Conservation (phyloP, 2,329 filamentous ascomycete genomes). For the Ambrosiella beaveri region DNA sequence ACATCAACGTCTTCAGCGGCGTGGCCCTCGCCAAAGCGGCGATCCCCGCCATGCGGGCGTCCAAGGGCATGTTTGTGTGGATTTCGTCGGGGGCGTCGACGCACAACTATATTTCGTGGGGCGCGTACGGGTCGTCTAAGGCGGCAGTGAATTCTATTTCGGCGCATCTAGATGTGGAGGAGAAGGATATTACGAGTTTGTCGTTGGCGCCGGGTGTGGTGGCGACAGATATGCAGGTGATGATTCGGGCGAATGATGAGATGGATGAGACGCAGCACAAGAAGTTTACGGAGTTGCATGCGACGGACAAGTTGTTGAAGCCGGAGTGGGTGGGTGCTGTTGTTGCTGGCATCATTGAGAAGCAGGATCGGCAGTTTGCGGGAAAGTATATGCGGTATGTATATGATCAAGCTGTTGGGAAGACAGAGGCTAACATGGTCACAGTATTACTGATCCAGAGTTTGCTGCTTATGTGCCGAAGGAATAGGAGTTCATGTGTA, state of each 20-base stretch:
- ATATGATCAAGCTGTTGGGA: slow-evolving; percentile 18
- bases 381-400: slow-evolving; percentile 56
- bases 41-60: slow-evolving; percentile 49
- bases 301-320: slow-evolving; percentile 53
- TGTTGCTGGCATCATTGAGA: slow-evolving; percentile 60
- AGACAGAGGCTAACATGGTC: background rate
- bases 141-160: slow-evolving; percentile 69
- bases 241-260: slow-evolving; percentile 45
- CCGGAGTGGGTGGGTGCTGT: slow-evolving; percentile 76
- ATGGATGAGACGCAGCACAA: slow-evolving; percentile 43
- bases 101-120: slow-evolving; percentile 54
- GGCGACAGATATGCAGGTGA: slow-evolving; percentile 80
- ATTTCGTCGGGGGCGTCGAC: slow-evolving; percentile 63
- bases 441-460: slow-evolving; percentile 19
- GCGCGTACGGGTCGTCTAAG: slow-evolving; percentile 66
- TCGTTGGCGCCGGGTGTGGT: slow-evolving; percentile 64
- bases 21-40: slow-evolving; percentile 57
- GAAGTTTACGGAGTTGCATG: slow-evolving; percentile 51
- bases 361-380: slow-evolving; percentile 48
- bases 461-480: slow-evolving; percentile 29
- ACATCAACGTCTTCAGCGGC: slow-evolving; percentile 75
- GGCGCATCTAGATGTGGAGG: slow-evolving; percentile 55
- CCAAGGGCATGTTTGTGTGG: slow-evolving; percentile 56
- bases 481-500: slow-evolving; percentile 15
- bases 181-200: slow-evolving; percentile 56